phyloP scores from a whole-genome alignment of 139 green algal genomes.

The Picochlorum sp. region DNA sequence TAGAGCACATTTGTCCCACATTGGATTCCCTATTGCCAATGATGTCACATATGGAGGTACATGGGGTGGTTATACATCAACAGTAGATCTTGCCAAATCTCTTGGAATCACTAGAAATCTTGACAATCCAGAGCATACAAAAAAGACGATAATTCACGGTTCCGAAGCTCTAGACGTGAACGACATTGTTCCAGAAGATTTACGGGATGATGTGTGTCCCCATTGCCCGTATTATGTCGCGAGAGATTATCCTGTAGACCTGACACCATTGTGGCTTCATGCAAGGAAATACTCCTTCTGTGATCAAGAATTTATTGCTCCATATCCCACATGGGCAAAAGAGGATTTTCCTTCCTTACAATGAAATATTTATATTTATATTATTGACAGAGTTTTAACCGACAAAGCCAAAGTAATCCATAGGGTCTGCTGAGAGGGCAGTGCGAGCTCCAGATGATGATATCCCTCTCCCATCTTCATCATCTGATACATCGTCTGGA shows the following conservation, averaged over 20 bases:
- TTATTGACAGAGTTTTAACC: slow-evolving; percentile 1
- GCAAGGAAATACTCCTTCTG: slow-evolving; percentile 38
- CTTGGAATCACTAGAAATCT: no score
- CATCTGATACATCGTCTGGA: not conserved
- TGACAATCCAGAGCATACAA: no score
- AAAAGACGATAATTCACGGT: no score
- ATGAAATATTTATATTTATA: not conserved
- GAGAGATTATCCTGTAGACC: slow-evolving; percentile 30
- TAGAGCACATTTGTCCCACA: slow-evolving; percentile 52
- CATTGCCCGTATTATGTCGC: slow-evolving; percentile 36
- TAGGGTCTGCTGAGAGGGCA: slow-evolving; percentile 21
- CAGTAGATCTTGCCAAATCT: not conserved
- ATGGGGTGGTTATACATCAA: slow-evolving; percentile 5
- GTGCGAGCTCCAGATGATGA: slow-evolving; percentile 9
- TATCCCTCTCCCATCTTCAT: slow-evolving; percentile 9
- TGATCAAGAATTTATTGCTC: slow-evolving; percentile 44
- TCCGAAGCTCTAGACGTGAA: no score
- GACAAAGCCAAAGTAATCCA: slow-evolving; percentile 42
- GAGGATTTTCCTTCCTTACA: slow-evolving; percentile 6
- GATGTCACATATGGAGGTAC: slow-evolving; percentile 56
- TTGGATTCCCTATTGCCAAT: slow-evolving; percentile 70
- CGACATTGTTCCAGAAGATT: not conserved
- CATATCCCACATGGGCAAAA: slow-evolving; percentile 52
- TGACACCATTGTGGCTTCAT: slow-evolving; percentile 61
- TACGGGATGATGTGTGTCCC: slow-evolving; percentile 15